Conservation (phyloP, 2,329 filamentous ascomycete species). For the Phialemoniopsis sp. region DNA sequence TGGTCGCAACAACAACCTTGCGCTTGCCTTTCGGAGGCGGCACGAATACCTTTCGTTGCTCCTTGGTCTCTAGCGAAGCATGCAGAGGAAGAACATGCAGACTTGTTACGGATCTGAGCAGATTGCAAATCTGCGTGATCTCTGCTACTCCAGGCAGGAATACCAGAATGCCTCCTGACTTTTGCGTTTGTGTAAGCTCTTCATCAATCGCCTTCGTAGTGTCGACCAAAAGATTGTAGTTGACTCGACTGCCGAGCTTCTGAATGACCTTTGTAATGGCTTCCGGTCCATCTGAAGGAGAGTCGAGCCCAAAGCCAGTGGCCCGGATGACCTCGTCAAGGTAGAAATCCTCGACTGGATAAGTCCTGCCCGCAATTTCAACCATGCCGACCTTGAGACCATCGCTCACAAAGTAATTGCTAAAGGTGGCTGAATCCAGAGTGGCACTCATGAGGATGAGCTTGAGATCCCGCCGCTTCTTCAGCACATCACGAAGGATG, state of each 20-base stretch:
- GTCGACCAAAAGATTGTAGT: slow-evolving; percentile 81
- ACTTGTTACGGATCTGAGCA: slow-evolving; percentile 52
- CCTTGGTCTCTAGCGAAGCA: slow-evolving; percentile 81
- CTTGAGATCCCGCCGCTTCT: slow-evolving; percentile 72
- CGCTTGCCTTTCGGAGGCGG: slow-evolving; percentile 72
- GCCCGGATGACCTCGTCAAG: slow-evolving; percentile 81
- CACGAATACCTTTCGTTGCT: slow-evolving; percentile 84
- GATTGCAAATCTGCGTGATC: slow-evolving; percentile 75
- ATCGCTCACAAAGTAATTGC: slow-evolving; percentile 72
- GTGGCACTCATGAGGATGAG: slow-evolving; percentile 96
- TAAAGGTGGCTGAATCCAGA: slow-evolving; percentile 82
- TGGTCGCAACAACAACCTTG: slow-evolving; percentile 92
- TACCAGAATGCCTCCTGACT: slow-evolving; percentile 86
- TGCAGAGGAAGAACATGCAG: slow-evolving; percentile 84
- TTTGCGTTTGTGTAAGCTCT: slow-evolving; percentile 58
- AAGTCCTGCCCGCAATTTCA: slow-evolving; percentile 84
- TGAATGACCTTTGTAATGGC: slow-evolving; percentile 67
- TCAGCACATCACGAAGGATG: slow-evolving; percentile 77
- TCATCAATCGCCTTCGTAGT: slow-evolving; percentile 79
- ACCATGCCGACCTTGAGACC: slow-evolving; percentile 70
- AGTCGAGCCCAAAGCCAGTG: slow-evolving; percentile 61
- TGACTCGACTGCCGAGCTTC: slow-evolving; percentile 76
- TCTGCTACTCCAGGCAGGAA: slow-evolving; percentile 91
- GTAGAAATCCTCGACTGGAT: slow-evolving; percentile 85
- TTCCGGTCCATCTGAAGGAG: slow-evolving; percentile 37